Evolutionary conservation across 208 protist species (phyloP), one percentile per base, ranked within the genome.

Genomic region (Trypanosoma boissoni): DNA sequence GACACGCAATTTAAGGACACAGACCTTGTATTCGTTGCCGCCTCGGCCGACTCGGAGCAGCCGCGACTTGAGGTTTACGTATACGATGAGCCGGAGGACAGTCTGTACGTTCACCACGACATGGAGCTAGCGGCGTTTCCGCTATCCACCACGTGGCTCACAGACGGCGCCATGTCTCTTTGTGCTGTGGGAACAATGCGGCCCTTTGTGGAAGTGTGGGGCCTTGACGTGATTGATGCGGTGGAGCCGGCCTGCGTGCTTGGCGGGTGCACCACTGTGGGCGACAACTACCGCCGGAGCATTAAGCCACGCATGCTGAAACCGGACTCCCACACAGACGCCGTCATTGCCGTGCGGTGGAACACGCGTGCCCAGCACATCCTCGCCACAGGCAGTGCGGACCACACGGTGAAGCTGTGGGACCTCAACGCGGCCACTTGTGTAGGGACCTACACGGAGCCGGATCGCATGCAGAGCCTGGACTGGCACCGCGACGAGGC

Each of bases 161-260:
- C 96, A 32, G 88, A 92, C 41, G 82, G 81, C 26, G 74, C 74
- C 37, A 86, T 94, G 64, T 98, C 96, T 41, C 86, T 97, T 57
- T 69, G 95, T 14, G 98, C 97, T 10, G 79, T 99, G n/a, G 97
- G 96, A 56, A 98, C 96, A 8, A 98, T 99, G 80, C 75, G 94
- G 23, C 95, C 96, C n/a, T 85, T 88, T 24, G 97, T 99, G 56
- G 97, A 99, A 59, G 71, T 99, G 16, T 99, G 97, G 97, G 86
- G 98, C 49, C 76, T 99, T 14, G 98, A 99, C 73, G 80, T 99
- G 14, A 89, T 99, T 28, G 97, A 99, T 68, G 79, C 92, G 16
- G 76, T 98, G 20, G 79, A 94, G 60, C 97, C 98, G n/a, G 77
- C 84, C 3, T 57, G 74, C n/a, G 68, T 90, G 3, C 82, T 99